phyloP scores from a whole-genome alignment of 495 filamentous ascomycete species.

The Ascobolus immersus region DNA sequence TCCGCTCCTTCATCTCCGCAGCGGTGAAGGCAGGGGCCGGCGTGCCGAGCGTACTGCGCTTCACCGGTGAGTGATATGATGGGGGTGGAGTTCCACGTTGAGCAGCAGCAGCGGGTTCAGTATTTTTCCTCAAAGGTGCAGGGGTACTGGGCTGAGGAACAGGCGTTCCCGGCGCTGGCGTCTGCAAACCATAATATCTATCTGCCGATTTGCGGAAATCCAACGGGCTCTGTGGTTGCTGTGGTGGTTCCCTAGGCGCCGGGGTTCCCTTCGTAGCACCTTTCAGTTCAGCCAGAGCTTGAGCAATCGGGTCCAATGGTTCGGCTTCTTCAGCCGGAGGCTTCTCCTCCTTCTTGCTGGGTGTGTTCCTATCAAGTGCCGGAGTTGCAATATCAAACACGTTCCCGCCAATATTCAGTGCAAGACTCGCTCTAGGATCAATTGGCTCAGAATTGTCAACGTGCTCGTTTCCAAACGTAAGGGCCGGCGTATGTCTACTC shows the following conservation, averaged over 20 bases:
- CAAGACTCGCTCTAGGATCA: constrained; percentile 75
- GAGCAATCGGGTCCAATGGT: constrained; percentile 65
- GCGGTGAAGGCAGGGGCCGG: constrained; percentile 81
- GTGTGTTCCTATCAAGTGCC: constrained; percentile 25
- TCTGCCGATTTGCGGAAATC: constrained; percentile 70
- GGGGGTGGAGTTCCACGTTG: constrained; percentile 55
- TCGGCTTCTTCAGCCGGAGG: constrained; percentile 22
- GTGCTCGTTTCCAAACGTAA: constrained; percentile 17
- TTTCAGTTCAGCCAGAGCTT: constrained; percentile 79
- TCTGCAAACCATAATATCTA: constrained; percentile 69
- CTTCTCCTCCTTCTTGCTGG: constrained; percentile 10
- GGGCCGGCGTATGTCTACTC: too few relatives aligned
- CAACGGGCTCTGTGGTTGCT: too few relatives aligned
- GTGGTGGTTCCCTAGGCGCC: too few relatives aligned
- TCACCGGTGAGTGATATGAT: constrained; percentile 41
- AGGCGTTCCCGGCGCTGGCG: constrained; percentile 40
- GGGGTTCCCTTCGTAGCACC: constrained; percentile 38
- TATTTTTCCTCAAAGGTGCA: constrained; percentile 26
- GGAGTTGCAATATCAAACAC: constrained; percentile 89
- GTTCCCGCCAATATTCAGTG: constrained; percentile 88
- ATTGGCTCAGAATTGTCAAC: constrained; percentile 63
- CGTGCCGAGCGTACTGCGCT: constrained; percentile 51
- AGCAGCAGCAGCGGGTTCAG: constrained; percentile 21
- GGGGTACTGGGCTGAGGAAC: constrained; percentile 19
- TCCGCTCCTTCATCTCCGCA: constrained; percentile 47